A percentile compares a stretch with the other conserved stretches of the same genome.
These are phyloP conservation scores for Diaporthe ilicicola DNA, from an alignment of 2,329 filamentous ascomycete genomes.

Conservation along the genomic window DNA sequence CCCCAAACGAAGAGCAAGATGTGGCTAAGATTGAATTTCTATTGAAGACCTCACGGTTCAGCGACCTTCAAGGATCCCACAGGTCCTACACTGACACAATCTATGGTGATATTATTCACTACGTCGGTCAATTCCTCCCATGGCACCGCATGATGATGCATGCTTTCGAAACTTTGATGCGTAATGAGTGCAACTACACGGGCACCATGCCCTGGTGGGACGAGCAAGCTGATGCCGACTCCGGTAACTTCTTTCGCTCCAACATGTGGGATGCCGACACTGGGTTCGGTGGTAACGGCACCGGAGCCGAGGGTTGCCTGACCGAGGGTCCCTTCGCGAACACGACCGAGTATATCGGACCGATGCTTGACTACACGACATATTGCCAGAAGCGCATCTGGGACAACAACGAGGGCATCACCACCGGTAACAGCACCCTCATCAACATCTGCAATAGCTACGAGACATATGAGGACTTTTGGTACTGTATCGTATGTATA, in stretches of 20 bases:
- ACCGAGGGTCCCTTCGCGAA: constrained; percentile 38
- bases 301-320: constrained; percentile 35
- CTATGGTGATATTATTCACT: constrained; percentile 19
- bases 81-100: constrained; percentile 14
- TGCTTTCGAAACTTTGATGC: constrained; percentile 44
- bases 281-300: constrained; percentile 28
- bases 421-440: constrained; percentile 29
- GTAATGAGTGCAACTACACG: constrained; percentile 46
- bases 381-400: constrained; percentile 14
- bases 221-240: constrained; percentile 20
- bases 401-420: constrained; percentile 19
- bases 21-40: neutral
- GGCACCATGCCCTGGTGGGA: constrained; percentile 36
- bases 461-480: constrained; percentile 21
- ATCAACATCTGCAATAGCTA: constrained; percentile 9
- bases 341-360: constrained; percentile 35
- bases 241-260: constrained; percentile 19
- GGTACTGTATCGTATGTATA: constrained; percentile 31
- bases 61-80: constrained; percentile 19
- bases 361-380: constrained; percentile 34
- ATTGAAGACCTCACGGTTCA: constrained; percentile 14
- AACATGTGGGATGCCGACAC: constrained; percentile 17
- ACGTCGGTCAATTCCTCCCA: constrained; percentile 31
- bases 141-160: constrained; percentile 48
- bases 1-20: neutral